Base-by-base conservation (phyloP, 1,139 yeast genomes). In the Magnusiomyces fungicola region DNA sequence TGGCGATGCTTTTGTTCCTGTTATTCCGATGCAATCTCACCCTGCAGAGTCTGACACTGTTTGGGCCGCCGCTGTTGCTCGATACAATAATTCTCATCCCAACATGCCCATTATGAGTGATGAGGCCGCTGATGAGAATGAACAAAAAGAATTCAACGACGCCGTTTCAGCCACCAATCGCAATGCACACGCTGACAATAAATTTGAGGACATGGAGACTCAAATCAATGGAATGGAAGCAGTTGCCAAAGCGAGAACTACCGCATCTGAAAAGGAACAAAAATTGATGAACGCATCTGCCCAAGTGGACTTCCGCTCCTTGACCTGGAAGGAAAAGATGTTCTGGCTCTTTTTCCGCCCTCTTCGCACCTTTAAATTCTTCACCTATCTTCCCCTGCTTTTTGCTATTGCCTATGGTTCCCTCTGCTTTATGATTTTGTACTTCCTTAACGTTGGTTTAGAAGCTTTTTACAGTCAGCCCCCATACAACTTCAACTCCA, bases 361-460 rank as follows among this genome's bases (percentile, higher is more conserved):
- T 1, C 47, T 65, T 32, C 45, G 48, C 27, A 53, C 60, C 12
- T 53, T 64, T 41, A 55, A 51, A 45, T 58, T 64, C 22, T 51
- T 65, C 19, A 49, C 48, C 48, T 82, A 83, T 60, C 95, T 95
- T 0, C 94, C 95, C 0, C 90, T 87, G 16, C 65, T 76, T 0
- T 66, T 85, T 42, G 79, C 88, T 6, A 75, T 85, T 45, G 59
- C 72, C 1, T 85, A 79, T 62, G 80, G 90, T 1, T 79, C 85
- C 1, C 74, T 81, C 19, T 76, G 85, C 48, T 86, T 86, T 66
- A 81, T 81, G 7, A 76, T 78, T 22, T 69, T 85, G 24, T 87
- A 85, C 64, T 80, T 83, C 56, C 77, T 86, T 62, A 88, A 87
- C 68, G 74, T 87, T 76, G 75, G 94, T 9, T 71, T 88, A 41